Conservation (phyloP, 2,329 filamentous ascomycete species). For the Pyrenophora teres region DNA sequence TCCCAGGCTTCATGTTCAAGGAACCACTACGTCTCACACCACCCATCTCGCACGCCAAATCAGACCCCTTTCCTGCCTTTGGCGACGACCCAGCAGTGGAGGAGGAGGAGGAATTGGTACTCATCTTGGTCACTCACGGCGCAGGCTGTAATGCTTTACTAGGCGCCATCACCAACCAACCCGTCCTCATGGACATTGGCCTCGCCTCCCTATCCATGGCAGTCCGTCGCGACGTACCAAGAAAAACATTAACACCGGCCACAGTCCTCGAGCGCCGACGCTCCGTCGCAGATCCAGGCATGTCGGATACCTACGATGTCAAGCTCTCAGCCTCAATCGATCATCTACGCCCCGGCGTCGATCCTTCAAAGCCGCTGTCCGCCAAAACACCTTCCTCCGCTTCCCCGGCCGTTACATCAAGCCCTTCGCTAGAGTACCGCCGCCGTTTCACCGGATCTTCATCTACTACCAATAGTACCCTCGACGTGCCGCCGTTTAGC, state of each 20-base stretch:
- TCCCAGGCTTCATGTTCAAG: constrained; percentile 40
- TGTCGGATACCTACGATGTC: constrained; percentile 70
- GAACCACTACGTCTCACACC: constrained; percentile 22
- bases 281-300: constrained; percentile 51
- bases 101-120: constrained; percentile 69
- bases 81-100: constrained; percentile 47
- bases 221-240: constrained; percentile 34
- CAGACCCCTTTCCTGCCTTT: constrained; percentile 42
- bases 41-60: constrained; percentile 22
- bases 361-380: constrained; percentile 42
- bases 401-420: constrained; percentile 38
- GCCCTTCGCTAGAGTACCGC: constrained; percentile 32
- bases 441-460: constrained; percentile 30
- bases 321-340: constrained; percentile 75
- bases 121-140: constrained; percentile 90
- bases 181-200: constrained; percentile 85
- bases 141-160: constrained; percentile 96
- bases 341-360: constrained; percentile 64
- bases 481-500: constrained; percentile 37
- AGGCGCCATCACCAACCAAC: constrained; percentile 87
- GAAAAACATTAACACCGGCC: constrained; percentile 28
- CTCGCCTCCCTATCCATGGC: constrained; percentile 93
- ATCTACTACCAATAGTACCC: constrained; percentile 24
- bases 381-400: constrained; percentile 24
- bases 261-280: constrained; percentile 39